Base-by-base conservation (phyloP, 352 stramenopile species). In the Pythium graminicola region DNA sequence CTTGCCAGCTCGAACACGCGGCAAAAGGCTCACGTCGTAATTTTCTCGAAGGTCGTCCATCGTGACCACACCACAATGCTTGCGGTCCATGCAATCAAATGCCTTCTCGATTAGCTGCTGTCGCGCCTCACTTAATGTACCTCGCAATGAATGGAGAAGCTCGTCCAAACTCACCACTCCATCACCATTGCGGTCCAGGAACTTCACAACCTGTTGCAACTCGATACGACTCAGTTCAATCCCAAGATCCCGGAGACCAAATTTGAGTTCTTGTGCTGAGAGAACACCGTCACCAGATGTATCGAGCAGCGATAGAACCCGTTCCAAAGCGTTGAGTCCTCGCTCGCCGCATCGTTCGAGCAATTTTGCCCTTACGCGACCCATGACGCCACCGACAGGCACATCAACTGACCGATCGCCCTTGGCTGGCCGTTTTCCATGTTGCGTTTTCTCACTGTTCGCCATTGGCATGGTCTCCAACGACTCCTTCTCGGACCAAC, bases 21-120 rank as follows among this genome's bases (percentile, higher is more conserved):
- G 81, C 35, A 95, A 57, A 24, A 85, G 60, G n/a, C 67, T 69
- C 5, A 82, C 81, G 22, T 95, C 70, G 54, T 95, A 96, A 23
- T 75, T 69, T 2, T 78, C 69, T 16, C 72, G 56, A 20, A 95
- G 35, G 39, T 84, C 75, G 28, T 85, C 70, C 39, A 85, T 52
- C 1, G 69, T 68, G 4, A 90, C 65, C 19, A 56, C 50, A 23
- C 76, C 78, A 8, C 35, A 38, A 3, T 57, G 20, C 0, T 57
- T 38, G 23, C 47, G 41, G 47, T 95, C 84, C 54, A 95, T 69
- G 46, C 67, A 58, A 5, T 64, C 40, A 48, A 91, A 95, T 24
- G 69, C 76, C 16, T 60, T 57, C 10, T 59, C 28, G n/a, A 95
- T 65, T 22, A 94, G 48, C 6, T 35, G 38, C 10, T 58, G 57